phyloP scores from a whole-genome alignment of 1,284 basidiomycete genomes.

The Rhodotorula sp. region DNA sequence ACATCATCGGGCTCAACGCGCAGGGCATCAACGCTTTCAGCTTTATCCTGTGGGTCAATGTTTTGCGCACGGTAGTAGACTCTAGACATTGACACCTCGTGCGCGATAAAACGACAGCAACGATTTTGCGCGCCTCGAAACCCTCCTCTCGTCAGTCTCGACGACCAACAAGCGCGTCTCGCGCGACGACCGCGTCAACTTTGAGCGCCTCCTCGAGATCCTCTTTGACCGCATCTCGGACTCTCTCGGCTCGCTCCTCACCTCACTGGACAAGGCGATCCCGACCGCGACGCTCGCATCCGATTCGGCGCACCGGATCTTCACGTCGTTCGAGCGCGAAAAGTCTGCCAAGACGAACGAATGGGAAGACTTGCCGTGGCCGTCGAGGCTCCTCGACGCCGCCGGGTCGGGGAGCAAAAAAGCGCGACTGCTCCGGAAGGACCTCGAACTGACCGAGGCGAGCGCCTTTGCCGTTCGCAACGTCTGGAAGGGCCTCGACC shows the following conservation, averaged over 20 bases:
- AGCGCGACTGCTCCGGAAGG: slow-evolving; percentile 37
- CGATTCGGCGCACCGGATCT: slow-evolving; percentile 35
- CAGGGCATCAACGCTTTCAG: slow-evolving; percentile 22
- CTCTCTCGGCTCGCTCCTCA: slow-evolving; percentile 35
- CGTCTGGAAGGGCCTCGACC: slow-evolving; percentile 36
- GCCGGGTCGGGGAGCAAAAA: slow-evolving; percentile 10
- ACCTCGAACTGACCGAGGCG: slow-evolving; percentile 40
- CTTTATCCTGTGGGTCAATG: slow-evolving; percentile 16
- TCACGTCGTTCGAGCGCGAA: slow-evolving; percentile 22
- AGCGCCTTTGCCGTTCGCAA: slow-evolving; percentile 34
- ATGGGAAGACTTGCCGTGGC: slow-evolving; percentile 26
- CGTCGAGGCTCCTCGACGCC: not conserved
- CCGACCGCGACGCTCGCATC: slow-evolving; percentile 36
- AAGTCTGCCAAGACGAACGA: slow-evolving; percentile 16
- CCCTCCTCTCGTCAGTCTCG: slow-evolving; percentile 33
- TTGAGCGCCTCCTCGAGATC: slow-evolving; percentile 36
- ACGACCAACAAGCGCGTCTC: slow-evolving; percentile 13
- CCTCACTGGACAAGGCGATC: slow-evolving; percentile 41
- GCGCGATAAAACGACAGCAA: not conserved
- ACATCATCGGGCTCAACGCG: slow-evolving; percentile 31
- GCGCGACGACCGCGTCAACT: slow-evolving; percentile 3
- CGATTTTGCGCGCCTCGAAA: slow-evolving; percentile 44
- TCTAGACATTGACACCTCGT: not conserved
- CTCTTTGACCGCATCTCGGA: slow-evolving; percentile 37
- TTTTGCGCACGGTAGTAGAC: too few relatives aligned